phyloP scores from a whole-genome alignment of 495 filamentous ascomycete genomes.

The Beverwykella pulmonaria region DNA sequence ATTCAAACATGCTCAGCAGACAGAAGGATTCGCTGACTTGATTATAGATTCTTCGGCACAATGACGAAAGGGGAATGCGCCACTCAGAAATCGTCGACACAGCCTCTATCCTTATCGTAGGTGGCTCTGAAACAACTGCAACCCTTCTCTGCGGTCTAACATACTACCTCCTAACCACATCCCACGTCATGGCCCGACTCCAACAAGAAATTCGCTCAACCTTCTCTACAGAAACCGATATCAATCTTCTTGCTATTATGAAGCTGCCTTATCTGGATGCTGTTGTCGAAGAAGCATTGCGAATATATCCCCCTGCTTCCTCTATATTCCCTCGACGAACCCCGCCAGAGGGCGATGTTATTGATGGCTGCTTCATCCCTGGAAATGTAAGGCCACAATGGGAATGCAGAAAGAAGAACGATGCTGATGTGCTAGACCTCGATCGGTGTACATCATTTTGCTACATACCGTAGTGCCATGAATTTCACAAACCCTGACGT shows the following conservation, averaged over 20 bases:
- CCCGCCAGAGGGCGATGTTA: conserved; percentile 32
- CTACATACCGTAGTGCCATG: conserved; percentile 40
- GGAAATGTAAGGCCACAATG: conserved; percentile 36
- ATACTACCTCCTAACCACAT: conserved; percentile 54
- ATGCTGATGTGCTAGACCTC: conserved; percentile 37
- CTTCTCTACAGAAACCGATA: conserved; percentile 49
- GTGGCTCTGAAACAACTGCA: conserved; percentile 62
- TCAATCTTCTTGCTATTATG: conserved; percentile 48
- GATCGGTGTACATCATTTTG: conserved; percentile 47
- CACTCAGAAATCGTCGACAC: conserved; percentile 15
- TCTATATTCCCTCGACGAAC: conserved; percentile 25
- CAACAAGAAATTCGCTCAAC: conserved; percentile 50
- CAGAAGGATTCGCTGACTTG: background rate
- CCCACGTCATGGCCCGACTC: conserved; percentile 44
- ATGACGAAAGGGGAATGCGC: conserved; percentile 9
- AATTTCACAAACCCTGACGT: conserved; percentile 42
- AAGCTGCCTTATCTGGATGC: conserved; percentile 36
- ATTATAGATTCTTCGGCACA: background rate
- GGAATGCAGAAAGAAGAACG: too few relatives aligned
- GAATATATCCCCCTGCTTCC: conserved; percentile 35
- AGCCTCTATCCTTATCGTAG: conserved; percentile 45
- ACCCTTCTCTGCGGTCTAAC: conserved; percentile 52
- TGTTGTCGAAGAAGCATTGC: conserved; percentile 38
- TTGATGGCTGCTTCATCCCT: conserved; percentile 38
- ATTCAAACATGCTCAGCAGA: too few relatives aligned